Evolutionary conservation across 352 stramenopile genomes (phyloP).

Genomic region (Pseudoperonospora humuli): DNA sequence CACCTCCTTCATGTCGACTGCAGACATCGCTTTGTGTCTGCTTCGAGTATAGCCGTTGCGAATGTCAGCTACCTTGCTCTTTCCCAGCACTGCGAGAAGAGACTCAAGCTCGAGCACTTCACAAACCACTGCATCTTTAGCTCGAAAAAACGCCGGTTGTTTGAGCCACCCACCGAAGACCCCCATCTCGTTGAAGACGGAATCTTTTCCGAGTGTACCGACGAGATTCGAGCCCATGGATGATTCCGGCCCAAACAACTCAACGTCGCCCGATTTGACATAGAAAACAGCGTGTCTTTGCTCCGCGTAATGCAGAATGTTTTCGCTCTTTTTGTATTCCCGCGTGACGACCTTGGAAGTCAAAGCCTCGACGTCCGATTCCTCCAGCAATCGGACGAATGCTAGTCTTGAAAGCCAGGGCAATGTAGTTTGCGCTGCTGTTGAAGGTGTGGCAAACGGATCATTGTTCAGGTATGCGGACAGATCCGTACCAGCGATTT

Average conservation of each 20-base stretch:
- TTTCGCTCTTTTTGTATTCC: slow-evolving; percentile 21
- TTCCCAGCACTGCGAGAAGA: slow-evolving; percentile 30
- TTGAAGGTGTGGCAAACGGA: not conserved
- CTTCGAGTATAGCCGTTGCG: slow-evolving; percentile 37
- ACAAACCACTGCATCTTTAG: slow-evolving; percentile 26
- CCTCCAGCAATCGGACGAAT: slow-evolving; percentile 11
- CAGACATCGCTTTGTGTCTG: slow-evolving; percentile 6
- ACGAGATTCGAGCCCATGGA: slow-evolving; percentile 30
- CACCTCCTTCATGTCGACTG: slow-evolving; percentile 2
- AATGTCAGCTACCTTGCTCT: slow-evolving; percentile 22
- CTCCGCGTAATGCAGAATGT: slow-evolving; percentile 41
- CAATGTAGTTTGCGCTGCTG: not conserved
- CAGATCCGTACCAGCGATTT: slow-evolving; percentile 19
- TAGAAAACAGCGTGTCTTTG: slow-evolving; percentile 37
- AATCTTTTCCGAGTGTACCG: slow-evolving; percentile 15
- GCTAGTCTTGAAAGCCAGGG: slow-evolving; percentile 21
- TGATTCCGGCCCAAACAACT: slow-evolving; percentile 37
- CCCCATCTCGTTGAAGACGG: slow-evolving; percentile 49
- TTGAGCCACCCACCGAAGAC: slow-evolving; percentile 41
- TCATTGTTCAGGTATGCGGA: slow-evolving; percentile 43
- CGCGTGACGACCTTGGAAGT: slow-evolving; percentile 9
- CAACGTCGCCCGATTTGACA: slow-evolving; percentile 32
- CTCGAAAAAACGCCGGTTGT: slow-evolving; percentile 33
- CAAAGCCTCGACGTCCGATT: slow-evolving; percentile 6
- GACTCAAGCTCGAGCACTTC: slow-evolving; percentile 31